Base-by-base conservation (phyloP, 805 yeast genomes). In the Ogataea populi-albae region DNA sequence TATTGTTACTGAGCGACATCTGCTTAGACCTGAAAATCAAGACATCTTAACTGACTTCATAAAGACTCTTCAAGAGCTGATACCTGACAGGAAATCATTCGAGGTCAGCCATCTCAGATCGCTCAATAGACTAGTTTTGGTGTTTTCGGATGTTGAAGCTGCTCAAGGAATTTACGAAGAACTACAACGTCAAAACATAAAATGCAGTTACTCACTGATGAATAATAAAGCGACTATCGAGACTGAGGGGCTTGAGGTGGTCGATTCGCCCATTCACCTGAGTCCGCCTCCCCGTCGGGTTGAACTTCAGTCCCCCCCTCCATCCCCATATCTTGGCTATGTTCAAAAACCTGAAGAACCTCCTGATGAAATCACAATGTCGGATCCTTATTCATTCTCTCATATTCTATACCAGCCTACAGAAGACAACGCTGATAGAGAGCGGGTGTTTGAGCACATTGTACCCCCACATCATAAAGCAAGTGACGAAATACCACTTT, bases 281-380 rank as follows among this genome's bases (percentile, higher is more conserved):
- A 41, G 39, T 15, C 53, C 54, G 3, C 64, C 64, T 1, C 50
- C 47, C 19, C 46, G 55, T 6, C 47, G 43, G n/a, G 40, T 59
- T 1, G 61, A 59, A 30, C 41, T 59, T 30, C 61, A 56, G 40
- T 60, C 65, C 0, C 65, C 65, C 5, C 65, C 65, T 6, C 54
- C 63, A 1, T 60, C 65, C 1, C 65, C 65, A 3, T 59, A 59
- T 32, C 41, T 58, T 17, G 63, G 62, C 3, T 59, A 51, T 42
- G 44, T 48, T 11, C 50, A 50, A 24, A 41, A 40, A 35, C 59
- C 58, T 1, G 65, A 60, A 34, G 64, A 59, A 3, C 52, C 62
- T 4, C 65, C 65, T 8, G 60, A 56, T 32, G 49, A 43, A 24
- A 38, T 48, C 19, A 50, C 57, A 4, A 44, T 59, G 34, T 51